phyloP scores from a whole-genome alignment of 192 early-diverging fungal genomes.

The Oehlia diaphana region DNA sequence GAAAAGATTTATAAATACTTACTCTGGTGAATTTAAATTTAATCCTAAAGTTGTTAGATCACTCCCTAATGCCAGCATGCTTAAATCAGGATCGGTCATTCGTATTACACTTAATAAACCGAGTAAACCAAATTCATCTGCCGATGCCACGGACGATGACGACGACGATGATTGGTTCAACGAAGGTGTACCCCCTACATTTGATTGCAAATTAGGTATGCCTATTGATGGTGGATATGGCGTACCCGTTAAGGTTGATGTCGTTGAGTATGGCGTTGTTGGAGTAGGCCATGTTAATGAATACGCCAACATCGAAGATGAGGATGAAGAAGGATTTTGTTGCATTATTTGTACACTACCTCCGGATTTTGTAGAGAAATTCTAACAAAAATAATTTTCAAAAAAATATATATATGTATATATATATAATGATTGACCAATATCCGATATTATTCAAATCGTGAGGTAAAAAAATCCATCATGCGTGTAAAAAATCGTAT shows the following conservation, averaged over 20 bases:
- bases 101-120: conserved; percentile 87
- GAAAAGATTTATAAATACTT: conserved; percentile 31
- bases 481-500: background rate
- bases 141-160: conserved; percentile 19
- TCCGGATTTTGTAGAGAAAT: conserved; percentile 43
- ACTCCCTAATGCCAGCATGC: conserved; percentile 83
- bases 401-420: too few relatives aligned
- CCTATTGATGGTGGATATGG: conserved; percentile 5
- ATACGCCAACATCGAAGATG: conserved; percentile 35
- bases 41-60: conserved; percentile 88
- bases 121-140: conserved; percentile 62
- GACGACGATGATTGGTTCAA: conserved; percentile 21
- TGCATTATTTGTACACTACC: conserved; percentile 28
- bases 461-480: too few relatives aligned
- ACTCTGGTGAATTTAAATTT: conserved; percentile 70
- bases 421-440: background rate
- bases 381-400: conserved; percentile 26
- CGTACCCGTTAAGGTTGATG: conserved; percentile 15
- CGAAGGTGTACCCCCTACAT: background rate
- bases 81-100: conserved; percentile 72
- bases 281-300: conserved; percentile 27
- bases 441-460: background rate
- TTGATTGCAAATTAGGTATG: conserved; percentile 26
- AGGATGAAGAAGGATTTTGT: conserved; percentile 25
- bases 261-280: conserved; percentile 28